Percentiles rank a stretch among this genome's conserved stretches.
Conservation (phyloP, 768 basidiomycete genomes). For the Mycena amicta region DNA sequence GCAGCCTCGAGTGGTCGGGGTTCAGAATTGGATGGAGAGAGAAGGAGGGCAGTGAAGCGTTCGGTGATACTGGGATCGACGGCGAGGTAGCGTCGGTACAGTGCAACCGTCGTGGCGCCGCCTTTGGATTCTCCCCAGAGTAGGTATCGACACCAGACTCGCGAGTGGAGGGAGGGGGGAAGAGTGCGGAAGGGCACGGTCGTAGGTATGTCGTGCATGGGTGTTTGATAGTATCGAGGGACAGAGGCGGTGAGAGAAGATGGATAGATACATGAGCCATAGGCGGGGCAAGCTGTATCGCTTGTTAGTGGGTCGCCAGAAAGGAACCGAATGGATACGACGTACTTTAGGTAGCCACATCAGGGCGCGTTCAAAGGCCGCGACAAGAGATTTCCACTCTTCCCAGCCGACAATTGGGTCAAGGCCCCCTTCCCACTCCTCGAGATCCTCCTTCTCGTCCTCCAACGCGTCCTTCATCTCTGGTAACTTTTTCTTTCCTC, state of each 20-base stretch:
- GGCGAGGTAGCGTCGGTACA: constrained; percentile 88
- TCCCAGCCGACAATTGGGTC: constrained; percentile 93
- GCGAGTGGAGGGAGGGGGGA: constrained; percentile 87
- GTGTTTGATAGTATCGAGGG: constrained; percentile 83
- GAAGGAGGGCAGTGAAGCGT: constrained; percentile 69
- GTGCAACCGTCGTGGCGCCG: constrained; percentile 72
- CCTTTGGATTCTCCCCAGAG: constrained; percentile 88
- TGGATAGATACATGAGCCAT: constrained; percentile 91
- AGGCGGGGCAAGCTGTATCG: constrained; percentile 84
- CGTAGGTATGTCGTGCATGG: constrained; percentile 92
- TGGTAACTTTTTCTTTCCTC: constrained; percentile 89
- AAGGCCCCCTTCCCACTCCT: constrained; percentile 85
- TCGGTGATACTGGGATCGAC: constrained; percentile 83
- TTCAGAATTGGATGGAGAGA: constrained; percentile 54
- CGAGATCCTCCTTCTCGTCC: constrained; percentile 77
- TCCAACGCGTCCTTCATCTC: constrained; percentile 90
- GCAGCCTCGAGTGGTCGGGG: constrained; percentile 91
- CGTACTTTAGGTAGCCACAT: constrained; percentile 92
- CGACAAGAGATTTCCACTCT: constrained; percentile 90
- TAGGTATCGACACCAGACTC: constrained; percentile 92
- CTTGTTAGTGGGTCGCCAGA: constrained; percentile 41
- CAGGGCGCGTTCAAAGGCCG: constrained; percentile 88
- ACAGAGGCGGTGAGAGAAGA: constrained; percentile 88
- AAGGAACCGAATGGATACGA: constrained; percentile 14
- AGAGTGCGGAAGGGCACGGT: constrained; percentile 92